Percentiles rank a stretch among this genome's conserved stretches.
phyloP scores from a whole-genome alignment of 2,329 filamentous ascomycete genomes.

The Colletotrichum tropicale region DNA sequence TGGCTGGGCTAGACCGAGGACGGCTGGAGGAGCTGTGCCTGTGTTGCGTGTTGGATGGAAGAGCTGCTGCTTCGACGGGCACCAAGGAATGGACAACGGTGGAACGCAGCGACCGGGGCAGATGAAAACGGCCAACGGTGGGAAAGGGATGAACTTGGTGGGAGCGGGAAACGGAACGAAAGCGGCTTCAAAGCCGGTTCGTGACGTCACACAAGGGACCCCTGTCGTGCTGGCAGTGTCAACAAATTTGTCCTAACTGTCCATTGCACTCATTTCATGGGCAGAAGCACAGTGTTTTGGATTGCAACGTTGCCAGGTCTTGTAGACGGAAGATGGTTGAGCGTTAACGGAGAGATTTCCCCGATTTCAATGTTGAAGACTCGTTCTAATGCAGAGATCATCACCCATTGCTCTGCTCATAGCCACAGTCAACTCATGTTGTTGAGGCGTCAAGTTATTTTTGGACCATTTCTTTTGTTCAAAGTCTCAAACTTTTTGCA shows the following conservation, averaged over 20 bases:
- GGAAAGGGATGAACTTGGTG: neutral
- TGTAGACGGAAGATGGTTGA: neutral
- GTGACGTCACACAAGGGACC: conserved; percentile 6
- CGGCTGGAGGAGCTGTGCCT: neutral
- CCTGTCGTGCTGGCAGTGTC: neutral
- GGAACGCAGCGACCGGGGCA: neutral
- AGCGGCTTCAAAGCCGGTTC: neutral
- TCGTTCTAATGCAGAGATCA: neutral
- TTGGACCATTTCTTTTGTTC: neutral
- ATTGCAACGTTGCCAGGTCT: neutral
- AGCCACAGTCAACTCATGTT: neutral
- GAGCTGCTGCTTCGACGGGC: neutral
- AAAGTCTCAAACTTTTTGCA: neutral
- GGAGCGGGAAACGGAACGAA: neutral
- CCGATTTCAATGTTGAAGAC: neutral
- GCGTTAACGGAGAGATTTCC: neutral
- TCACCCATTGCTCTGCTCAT: neutral
- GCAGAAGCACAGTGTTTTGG: neutral
- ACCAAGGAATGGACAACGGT: neutral
- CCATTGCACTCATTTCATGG: neutral
- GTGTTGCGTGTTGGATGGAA: neutral
- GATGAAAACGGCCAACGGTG: neutral
- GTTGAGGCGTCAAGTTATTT: neutral
- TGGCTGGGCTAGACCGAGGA: neutral
- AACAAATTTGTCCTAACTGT: neutral